These are phyloP conservation scores for Mortierella hygrophila DNA, from an alignment of 192 early-diverging fungal genomes.

Conservation along the genomic window DNA sequence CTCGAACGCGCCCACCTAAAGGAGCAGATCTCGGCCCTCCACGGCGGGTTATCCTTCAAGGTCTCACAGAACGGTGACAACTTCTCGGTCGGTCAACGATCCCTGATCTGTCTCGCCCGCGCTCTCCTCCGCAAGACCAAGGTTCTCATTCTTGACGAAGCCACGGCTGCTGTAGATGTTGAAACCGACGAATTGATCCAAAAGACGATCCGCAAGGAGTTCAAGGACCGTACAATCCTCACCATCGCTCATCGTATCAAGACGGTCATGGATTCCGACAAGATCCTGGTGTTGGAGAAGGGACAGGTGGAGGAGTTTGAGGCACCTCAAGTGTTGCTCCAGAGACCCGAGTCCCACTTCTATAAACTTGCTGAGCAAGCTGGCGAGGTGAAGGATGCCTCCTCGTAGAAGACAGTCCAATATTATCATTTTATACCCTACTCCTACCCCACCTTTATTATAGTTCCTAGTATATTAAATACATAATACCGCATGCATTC, in stretches of 20 bases:
- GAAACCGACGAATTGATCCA: conserved; percentile 90
- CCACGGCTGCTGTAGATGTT: conserved; percentile 81
- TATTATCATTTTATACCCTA: not conserved
- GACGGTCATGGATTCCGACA: conserved; percentile 90
- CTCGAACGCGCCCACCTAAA: conserved; percentile 76
- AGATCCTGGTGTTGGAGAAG: conserved; percentile 76
- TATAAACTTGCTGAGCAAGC: conserved; percentile 63
- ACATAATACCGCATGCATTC: not conserved
- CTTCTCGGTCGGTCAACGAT: conserved; percentile 85
- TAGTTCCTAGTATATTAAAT: too few species aligned
- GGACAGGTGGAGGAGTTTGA: conserved; percentile 71
- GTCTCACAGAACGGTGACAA: conserved; percentile 86
- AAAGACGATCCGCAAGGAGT: conserved; percentile 81
- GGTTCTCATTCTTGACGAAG: conserved; percentile 60
- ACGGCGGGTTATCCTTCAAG: conserved; percentile 74
- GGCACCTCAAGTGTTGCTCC: conserved; percentile 65
- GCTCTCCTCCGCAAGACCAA: conserved; percentile 74
- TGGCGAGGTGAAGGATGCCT: conserved; percentile 36
- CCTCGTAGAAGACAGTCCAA: not conserved
- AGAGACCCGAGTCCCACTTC: conserved; percentile 46
- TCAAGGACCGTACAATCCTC: conserved; percentile 83
- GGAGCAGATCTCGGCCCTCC: conserved; percentile 68
- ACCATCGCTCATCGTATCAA: conserved; percentile 92
- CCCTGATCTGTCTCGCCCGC: conserved; percentile 77
- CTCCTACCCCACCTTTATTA: not conserved